Evolutionary conservation across 2,329 filamentous ascomycete genomes (phyloP).

Genomic region (Apiospora marii): DNA sequence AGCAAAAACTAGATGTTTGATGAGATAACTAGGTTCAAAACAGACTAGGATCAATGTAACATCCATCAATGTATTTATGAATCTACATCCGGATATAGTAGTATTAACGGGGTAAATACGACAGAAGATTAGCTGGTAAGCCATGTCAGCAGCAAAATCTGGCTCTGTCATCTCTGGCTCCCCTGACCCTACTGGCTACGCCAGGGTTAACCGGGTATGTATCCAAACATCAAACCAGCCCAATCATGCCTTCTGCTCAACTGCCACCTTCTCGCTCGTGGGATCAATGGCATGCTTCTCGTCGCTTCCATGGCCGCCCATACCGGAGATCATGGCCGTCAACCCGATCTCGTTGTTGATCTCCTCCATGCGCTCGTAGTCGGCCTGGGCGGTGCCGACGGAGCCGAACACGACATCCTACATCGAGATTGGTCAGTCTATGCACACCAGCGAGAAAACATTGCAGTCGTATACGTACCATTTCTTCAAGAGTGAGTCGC

Average conservation of each 20-base stretch:
- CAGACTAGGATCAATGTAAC: no score
- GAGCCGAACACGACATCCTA: slow-evolving; percentile 72
- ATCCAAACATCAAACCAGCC: background rate
- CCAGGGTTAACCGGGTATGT: background rate
- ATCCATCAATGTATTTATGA: background rate
- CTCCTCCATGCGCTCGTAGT: slow-evolving; percentile 75
- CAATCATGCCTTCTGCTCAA: background rate
- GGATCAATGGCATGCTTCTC: background rate
- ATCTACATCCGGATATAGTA: background rate
- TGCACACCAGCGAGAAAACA: background rate
- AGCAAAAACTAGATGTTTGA: background rate
- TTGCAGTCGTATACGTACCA: slow-evolving; percentile 50
- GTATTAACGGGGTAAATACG: background rate
- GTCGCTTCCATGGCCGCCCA: slow-evolving; percentile 22
- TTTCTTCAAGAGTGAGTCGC: slow-evolving; percentile 69
- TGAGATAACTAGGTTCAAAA: background rate
- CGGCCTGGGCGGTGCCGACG: slow-evolving; percentile 70
- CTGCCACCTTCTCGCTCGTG: background rate
- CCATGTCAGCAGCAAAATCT: no score
- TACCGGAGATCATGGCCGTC: slow-evolving; percentile 46
- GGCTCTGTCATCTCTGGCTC: background rate
- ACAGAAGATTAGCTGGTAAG: background rate
- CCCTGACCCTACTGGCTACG: background rate
- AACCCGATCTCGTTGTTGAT: slow-evolving; percentile 76
- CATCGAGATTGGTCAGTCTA: background rate